phyloP scores from a whole-genome alignment of 495 filamentous ascomycete species.

The Penicillium mononematosum region DNA sequence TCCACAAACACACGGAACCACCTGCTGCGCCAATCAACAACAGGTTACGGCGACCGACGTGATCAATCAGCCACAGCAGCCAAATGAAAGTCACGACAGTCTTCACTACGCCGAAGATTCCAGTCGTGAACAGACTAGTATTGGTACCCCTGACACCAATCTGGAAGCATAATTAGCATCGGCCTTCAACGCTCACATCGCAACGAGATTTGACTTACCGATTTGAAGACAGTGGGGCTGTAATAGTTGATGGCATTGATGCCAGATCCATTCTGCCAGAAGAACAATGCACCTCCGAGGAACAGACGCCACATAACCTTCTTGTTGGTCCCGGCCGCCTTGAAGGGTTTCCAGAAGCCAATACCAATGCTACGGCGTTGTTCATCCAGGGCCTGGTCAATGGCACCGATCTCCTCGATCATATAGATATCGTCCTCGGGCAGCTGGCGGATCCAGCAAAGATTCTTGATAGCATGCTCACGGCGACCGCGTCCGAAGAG shows the following conservation, averaged over 20 bases:
- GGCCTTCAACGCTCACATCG: neutral
- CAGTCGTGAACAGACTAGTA: constrained; percentile 51
- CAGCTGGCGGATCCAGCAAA: constrained; percentile 66
- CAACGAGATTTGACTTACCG: constrained; percentile 10
- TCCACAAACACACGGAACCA: constrained; percentile 69
- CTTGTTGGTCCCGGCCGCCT: constrained; percentile 50
- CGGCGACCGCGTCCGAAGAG: constrained; percentile 49
- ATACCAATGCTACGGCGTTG: constrained; percentile 58
- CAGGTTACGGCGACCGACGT: constrained; percentile 63
- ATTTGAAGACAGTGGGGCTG: constrained; percentile 56
- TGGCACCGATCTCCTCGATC: constrained; percentile 62
- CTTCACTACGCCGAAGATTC: constrained; percentile 55
- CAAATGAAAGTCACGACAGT: constrained; percentile 61
- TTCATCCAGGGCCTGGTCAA: constrained; percentile 61
- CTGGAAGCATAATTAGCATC: constrained; percentile 3
- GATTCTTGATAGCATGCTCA: constrained; percentile 56
- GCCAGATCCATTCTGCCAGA: constrained; percentile 66
- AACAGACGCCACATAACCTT: constrained; percentile 66
- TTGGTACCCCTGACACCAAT: constrained; percentile 57
- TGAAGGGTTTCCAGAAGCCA: constrained; percentile 70
- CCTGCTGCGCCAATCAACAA: constrained; percentile 72
- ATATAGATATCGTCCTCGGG: constrained; percentile 62
- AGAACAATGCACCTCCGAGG: constrained; percentile 64
- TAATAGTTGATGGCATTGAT: constrained; percentile 75
- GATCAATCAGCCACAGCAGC: constrained; percentile 69